Percentiles rank a stretch among this genome's conserved stretches.
phyloP scores from a whole-genome alignment of 768 basidiomycete genomes.

The Botryobasidium botryosum region DNA sequence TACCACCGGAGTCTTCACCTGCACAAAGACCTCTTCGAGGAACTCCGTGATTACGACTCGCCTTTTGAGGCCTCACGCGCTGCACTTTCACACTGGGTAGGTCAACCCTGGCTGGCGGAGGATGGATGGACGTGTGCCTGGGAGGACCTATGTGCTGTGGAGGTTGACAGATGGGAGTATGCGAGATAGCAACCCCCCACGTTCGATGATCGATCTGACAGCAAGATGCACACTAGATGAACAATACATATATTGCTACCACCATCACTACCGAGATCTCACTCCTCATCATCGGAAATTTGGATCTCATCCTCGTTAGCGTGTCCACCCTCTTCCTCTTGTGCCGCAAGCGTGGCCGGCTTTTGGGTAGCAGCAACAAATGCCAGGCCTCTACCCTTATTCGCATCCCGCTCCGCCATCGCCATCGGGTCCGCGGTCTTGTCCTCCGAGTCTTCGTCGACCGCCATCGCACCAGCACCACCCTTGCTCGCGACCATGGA shows the following conservation, averaged over 20 bases:
- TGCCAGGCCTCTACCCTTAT: conserved; percentile 37
- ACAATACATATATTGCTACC: no score
- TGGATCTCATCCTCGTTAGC: conserved; percentile 73
- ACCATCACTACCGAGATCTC: no score
- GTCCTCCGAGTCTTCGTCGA: conserved; percentile 24
- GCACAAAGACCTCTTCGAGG: conserved; percentile 38
- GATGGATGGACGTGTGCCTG: conserved; percentile 52
- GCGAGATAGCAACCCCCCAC: not conserved
- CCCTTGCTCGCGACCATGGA: conserved; percentile 55
- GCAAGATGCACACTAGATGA: no score
- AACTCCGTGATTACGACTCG: conserved; percentile 43
- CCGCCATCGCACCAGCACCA: conserved; percentile 27
- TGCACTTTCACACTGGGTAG: conserved; percentile 46
- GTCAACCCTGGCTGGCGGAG: conserved; percentile 49
- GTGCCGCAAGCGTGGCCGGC: conserved; percentile 29
- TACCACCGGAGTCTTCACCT: conserved; percentile 50
- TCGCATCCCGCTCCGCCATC: conserved; percentile 52
- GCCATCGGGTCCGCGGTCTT: conserved; percentile 65
- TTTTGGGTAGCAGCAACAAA: conserved; percentile 61
- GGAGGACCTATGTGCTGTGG: conserved; percentile 65
- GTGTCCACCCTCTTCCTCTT: conserved; percentile 17
- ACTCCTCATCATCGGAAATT: conserved; percentile 71
- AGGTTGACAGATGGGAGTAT: conserved; percentile 50
- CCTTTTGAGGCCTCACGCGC: conserved; percentile 55
- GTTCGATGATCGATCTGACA: no score